Conservation (phyloP, 192 early-diverging fungal genomes). For the Pecoramyces ruminantium region DNA sequence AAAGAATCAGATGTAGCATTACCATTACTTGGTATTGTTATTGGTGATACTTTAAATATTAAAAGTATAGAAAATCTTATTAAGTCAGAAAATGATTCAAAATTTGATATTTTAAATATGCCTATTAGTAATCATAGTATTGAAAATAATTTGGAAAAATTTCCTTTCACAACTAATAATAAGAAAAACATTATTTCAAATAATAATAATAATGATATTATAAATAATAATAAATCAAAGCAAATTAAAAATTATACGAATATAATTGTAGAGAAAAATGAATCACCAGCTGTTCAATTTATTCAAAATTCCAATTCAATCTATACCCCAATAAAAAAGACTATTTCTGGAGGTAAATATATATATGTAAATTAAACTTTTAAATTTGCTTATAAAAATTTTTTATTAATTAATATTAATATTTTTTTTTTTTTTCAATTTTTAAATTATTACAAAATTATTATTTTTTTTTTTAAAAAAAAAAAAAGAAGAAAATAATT, state of each 20-base stretch:
- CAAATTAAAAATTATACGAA: neutral
- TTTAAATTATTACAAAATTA: no score
- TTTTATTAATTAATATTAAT: no score
- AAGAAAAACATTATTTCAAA: neutral
- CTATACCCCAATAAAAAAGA: neutral
- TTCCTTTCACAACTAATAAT: no score
- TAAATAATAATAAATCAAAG: neutral
- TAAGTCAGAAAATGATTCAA: neutral
- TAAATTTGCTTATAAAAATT: no score
- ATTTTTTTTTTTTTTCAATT: no score
- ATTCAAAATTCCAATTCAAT: neutral
- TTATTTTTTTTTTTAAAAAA: neutral
- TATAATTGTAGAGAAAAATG: neutral
- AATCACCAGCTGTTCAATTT: neutral
- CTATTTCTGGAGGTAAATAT: neutral
- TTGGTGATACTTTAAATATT: neutral
- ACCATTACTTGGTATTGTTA: neutral
- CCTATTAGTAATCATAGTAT: neutral
- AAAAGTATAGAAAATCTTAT: neutral
- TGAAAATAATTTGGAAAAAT: neutral
- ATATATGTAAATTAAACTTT: no score
- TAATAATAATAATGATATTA: neutral
- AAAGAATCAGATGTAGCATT: neutral
- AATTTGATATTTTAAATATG: neutral
- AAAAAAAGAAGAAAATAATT: neutral